These are phyloP conservation scores for Castanea sativa DNA, from an alignment of 306 rosid species.

Conservation along the genomic window DNA sequence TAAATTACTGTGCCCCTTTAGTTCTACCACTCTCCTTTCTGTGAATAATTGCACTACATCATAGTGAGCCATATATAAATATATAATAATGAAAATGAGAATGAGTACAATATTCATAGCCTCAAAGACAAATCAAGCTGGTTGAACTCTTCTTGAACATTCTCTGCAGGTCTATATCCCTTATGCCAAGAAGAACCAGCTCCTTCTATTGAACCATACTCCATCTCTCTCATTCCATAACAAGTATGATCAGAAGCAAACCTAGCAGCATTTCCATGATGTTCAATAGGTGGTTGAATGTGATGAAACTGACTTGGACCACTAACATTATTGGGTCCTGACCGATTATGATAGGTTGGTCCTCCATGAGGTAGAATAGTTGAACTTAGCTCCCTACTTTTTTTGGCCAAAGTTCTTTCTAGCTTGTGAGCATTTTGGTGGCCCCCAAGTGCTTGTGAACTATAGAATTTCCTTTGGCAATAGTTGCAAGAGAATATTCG, in stretches of 20 bases:
- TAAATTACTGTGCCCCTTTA: background rate
- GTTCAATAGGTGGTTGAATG: conserved; percentile 1
- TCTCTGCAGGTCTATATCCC: conserved; percentile 25
- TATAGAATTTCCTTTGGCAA: conserved; percentile 79
- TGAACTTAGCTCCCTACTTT: conserved; percentile 60
- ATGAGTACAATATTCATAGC: conserved; percentile 43
- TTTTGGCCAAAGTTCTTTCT: conserved; percentile 85
- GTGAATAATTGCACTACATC: background rate
- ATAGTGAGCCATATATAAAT: background rate
- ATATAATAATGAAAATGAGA: background rate
- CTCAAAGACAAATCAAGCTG: conserved; percentile 84
- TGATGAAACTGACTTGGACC: conserved; percentile 8
- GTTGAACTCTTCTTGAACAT: conserved; percentile 62
- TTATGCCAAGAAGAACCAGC: conserved; percentile 35
- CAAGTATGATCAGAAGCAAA: conserved; percentile 1
- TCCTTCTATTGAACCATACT: conserved; percentile 32
- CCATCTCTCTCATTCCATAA: conserved; percentile 29
- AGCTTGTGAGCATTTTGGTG: conserved; percentile 96
- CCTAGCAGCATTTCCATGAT: conserved; percentile 29
- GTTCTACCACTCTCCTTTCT: background rate
- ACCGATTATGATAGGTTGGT: background rate
- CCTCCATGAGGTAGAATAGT: conserved; percentile 23
- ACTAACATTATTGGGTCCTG: background rate
- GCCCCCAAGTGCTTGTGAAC: conserved; percentile 90
- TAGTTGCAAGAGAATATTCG: conserved; percentile 81